Evolutionary conservation across 2,329 filamentous ascomycete species (phyloP), one percentile per base, ranked within the genome.

Genomic region (Corinectria fuckeliana): DNA sequence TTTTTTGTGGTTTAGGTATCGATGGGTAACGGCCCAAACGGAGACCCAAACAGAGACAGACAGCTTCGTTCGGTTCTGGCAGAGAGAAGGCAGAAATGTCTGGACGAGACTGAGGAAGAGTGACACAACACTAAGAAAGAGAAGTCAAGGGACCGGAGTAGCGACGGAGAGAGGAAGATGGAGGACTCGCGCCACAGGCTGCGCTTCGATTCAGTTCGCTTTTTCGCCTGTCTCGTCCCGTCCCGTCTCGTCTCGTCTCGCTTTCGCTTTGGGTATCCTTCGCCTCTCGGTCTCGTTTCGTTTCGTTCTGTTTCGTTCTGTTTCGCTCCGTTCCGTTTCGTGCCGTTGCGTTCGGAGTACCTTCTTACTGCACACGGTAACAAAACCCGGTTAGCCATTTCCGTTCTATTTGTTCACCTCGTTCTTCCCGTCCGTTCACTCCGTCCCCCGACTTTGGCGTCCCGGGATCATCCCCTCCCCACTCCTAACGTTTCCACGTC

Each of bases 401-500:
- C 23, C 11, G 26, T 42, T 50, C 20, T 23, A 4, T 32, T 32
- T 50, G 23, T 34, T 39, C 25, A 38, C 42, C n/a, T 26, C n/a
- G n/a, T 41, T 9, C 14, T 16, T 11, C 25, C 32, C 38, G 8
- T 42, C 23, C 16, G 9, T 18, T 30, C 16, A 11, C 16, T 11
- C 25, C 34, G 28, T 36, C 34, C 34, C 51, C 23, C 51, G 18
- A 48, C 51, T 48, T 55, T 47, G 42, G 34, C 42, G 48, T 51
- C 52, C 48, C 55, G 47, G 48, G 55, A 57, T 57, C 48, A 48
- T 57, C 55, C 55, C 48, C 53, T 51, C 39, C 32, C 54, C 54
- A 57, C 51, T 52, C 39, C 36, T n/a, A n/a, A n/a, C n/a, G n/a
- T n/a, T n/a, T n/a, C n/a, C 51, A 48, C 54, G 44, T 57, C 54